phyloP scores from a whole-genome alignment of 805 yeast genomes.

The Kodamaea leandrae region DNA sequence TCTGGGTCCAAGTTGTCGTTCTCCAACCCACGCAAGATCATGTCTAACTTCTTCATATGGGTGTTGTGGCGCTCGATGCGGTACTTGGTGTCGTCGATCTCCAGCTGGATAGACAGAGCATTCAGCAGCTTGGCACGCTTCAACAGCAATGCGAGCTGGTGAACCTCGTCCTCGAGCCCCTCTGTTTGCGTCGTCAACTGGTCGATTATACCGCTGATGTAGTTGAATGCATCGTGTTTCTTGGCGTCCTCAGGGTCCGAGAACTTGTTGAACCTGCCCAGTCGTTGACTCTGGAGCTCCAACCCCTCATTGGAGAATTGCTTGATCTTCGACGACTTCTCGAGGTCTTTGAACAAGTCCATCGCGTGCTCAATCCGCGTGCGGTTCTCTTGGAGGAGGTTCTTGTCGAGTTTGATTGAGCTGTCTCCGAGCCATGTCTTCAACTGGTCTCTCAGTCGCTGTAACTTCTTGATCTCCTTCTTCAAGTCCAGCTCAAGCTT shows the following conservation, averaged over 20 bases:
- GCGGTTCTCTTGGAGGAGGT: conserved; percentile 54
- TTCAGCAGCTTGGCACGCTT: conserved; percentile 56
- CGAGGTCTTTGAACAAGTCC: conserved; percentile 95
- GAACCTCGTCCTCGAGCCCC: conserved; percentile 66
- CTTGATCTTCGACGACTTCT: conserved; percentile 87
- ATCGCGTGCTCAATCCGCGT: conserved; percentile 79
- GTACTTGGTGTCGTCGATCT: conserved; percentile 61
- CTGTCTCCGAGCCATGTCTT: conserved; percentile 92
- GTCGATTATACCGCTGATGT: conserved; percentile 68
- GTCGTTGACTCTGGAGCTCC: conserved; percentile 54
- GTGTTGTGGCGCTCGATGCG: conserved; percentile 69
- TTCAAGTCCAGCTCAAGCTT: conserved; percentile 89
- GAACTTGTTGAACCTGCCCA: conserved; percentile 26
- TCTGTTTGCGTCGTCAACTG: conserved; percentile 82
- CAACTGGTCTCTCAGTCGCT: conserved; percentile 90
- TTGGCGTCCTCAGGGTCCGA: conserved; percentile 77
- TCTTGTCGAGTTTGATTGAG: conserved; percentile 74
- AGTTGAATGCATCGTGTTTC: conserved; percentile 68
- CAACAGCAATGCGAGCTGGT: conserved; percentile 26
- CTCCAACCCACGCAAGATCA: conserved; percentile 70
- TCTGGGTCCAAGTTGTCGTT: conserved; percentile 80
- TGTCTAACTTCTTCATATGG: conserved; percentile 78
- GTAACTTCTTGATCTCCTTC: conserved; percentile 92
- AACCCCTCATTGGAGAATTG: conserved; percentile 93
- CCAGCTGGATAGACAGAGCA: conserved; percentile 40